phyloP scores from a whole-genome alignment of 1,139 yeast genomes.

The Suhomyces guaymorum region DNA sequence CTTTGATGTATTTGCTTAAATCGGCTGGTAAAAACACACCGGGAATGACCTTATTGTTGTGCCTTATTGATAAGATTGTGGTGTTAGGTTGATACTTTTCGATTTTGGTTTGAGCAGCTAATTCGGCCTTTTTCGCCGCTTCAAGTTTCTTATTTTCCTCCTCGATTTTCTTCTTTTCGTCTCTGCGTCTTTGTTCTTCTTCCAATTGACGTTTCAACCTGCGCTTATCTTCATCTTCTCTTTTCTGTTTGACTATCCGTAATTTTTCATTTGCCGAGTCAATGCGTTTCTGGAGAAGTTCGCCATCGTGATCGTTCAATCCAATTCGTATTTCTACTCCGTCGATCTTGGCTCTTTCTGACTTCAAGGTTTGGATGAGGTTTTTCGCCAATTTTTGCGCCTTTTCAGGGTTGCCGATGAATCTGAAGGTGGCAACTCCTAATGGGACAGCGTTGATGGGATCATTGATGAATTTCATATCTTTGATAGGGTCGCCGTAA shows the following conservation, averaged over 20 bases:
- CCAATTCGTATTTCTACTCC: slow-evolving; percentile 41
- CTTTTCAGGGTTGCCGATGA: slow-evolving; percentile 56
- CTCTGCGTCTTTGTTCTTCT: slow-evolving; percentile 27
- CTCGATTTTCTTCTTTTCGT: slow-evolving; percentile 16
- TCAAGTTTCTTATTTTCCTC: slow-evolving; percentile 10
- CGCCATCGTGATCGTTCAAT: slow-evolving; percentile 38
- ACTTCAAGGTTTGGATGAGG: slow-evolving; percentile 30
- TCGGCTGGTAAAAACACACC: slow-evolving; percentile 48
- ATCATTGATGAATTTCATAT: slow-evolving; percentile 63
- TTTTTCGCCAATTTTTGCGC: slow-evolving; percentile 50
- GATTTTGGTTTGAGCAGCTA: slow-evolving; percentile 7
- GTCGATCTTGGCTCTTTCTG: slow-evolving; percentile 38
- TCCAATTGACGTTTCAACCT: slow-evolving; percentile 19
- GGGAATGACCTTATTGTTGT: slow-evolving; percentile 31
- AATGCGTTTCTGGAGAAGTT: slow-evolving; percentile 32
- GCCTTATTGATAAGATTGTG: slow-evolving; percentile 37
- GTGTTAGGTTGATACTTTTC: slow-evolving; percentile 30
- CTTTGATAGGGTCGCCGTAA: slow-evolving; percentile 58
- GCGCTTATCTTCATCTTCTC: slow-evolving; percentile 32
- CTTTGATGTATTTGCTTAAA: slow-evolving; percentile 48
- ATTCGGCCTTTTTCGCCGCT: slow-evolving; percentile 11
- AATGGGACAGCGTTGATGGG: slow-evolving; percentile 79
- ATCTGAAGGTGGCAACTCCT: slow-evolving; percentile 69
- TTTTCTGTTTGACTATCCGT: slow-evolving; percentile 13
- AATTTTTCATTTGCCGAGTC: slow-evolving; percentile 35